Evolutionary conservation across 345 rosid species (phyloP).

Genomic region (Gossypium rotundifolium): DNA sequence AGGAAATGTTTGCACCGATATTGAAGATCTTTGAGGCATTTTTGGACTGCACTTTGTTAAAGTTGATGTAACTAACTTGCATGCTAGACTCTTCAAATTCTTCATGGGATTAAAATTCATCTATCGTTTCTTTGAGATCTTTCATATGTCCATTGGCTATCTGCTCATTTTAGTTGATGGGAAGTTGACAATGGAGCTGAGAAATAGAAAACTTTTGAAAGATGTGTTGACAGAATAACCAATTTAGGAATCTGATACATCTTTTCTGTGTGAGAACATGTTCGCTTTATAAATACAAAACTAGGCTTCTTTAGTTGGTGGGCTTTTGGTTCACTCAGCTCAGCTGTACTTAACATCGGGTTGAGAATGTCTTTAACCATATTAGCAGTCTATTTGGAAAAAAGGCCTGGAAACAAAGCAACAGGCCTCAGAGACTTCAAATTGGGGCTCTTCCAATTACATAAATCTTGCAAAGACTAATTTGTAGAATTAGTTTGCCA

Average conservation of each 20-base stretch:
- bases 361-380: neutral
- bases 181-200: neutral
- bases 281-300: too few relatives aligned
- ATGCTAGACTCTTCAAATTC: neutral
- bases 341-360: neutral
- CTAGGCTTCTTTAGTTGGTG: neutral
- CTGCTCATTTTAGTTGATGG: neutral
- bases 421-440: neutral
- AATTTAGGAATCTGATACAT: too few relatives aligned
- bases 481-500: too few relatives aligned
- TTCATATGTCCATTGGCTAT: neutral
- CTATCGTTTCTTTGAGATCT: neutral
- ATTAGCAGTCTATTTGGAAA: neutral
- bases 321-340: neutral
- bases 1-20: neutral
- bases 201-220: neutral
- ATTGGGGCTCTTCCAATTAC: neutral
- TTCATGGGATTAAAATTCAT: neutral
- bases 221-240: neutral
- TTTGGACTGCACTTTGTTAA: constrained; percentile 4
- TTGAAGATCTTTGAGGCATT: neutral
- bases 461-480: neutral
- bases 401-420: too few relatives aligned
- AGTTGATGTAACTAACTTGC: neutral
- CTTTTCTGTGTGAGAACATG: too few relatives aligned